Evolutionary conservation across 805 yeast species (phyloP).

Genomic region (Kazachstania psychrophila): DNA sequence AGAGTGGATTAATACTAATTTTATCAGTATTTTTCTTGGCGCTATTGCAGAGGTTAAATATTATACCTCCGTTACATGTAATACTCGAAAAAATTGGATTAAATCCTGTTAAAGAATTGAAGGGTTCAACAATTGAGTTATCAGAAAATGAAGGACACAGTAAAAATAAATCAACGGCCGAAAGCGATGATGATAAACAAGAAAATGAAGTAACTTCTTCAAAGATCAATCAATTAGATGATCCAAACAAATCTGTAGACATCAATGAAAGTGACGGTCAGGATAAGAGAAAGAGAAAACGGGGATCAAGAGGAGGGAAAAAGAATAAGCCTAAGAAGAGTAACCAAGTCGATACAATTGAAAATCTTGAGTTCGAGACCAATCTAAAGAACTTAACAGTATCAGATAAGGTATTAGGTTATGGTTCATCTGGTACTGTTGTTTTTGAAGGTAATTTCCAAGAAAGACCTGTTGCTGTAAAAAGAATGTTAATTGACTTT

Average conservation of each 20-base stretch:
- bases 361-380: slow-evolving; percentile 16
- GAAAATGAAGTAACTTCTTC: no score
- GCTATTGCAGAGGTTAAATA: slow-evolving; percentile 23
- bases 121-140: slow-evolving; percentile 8
- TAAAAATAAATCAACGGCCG: slow-evolving; percentile 1
- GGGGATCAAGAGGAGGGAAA: slow-evolving; percentile 82
- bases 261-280: neutral
- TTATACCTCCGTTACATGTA: slow-evolving; percentile 28
- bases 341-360: slow-evolving; percentile 1
- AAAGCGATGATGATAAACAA: neutral
- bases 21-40: slow-evolving; percentile 25
- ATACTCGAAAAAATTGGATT: slow-evolving; percentile 30
- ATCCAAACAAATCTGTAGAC: no score
- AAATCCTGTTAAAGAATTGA: neutral
- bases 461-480: slow-evolving; percentile 90
- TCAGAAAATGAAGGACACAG: neutral
- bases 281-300: slow-evolving; percentile 49
- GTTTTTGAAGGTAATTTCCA: slow-evolving; percentile 88
- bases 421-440: slow-evolving; percentile 94
- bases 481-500: slow-evolving; percentile 85
- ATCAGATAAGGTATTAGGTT: slow-evolving; percentile 74
- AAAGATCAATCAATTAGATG: no score
- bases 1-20: slow-evolving; percentile 33
- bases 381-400: slow-evolving; percentile 47
- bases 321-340: slow-evolving; percentile 31